phyloP scores from a whole-genome alignment of 352 stramenopile genomes.

The Globisporangium sylvaticum region DNA sequence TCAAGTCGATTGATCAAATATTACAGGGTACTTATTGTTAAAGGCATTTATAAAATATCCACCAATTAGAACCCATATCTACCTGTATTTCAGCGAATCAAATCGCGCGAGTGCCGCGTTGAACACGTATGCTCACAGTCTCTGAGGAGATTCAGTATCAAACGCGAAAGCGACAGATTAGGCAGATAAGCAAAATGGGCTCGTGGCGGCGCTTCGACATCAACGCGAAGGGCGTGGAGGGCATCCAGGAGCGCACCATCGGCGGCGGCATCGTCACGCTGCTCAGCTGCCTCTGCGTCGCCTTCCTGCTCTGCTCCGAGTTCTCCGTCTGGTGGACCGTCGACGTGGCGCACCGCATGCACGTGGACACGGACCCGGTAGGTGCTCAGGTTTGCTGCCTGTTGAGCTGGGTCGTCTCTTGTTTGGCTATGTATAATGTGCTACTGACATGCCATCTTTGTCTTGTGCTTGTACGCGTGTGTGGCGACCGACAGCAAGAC shows the following conservation, averaged over 20 bases:
- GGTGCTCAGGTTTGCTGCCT: conserved; percentile 8
- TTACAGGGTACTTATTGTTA: neutral
- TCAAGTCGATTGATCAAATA: neutral
- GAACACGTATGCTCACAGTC: conserved; percentile 9
- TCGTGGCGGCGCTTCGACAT: conserved; percentile 84
- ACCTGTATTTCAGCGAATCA: conserved; percentile 16
- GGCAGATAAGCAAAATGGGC: conserved; percentile 25
- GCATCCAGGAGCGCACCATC: conserved; percentile 87
- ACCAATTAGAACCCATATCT: conserved; percentile 2
- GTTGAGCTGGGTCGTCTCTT: neutral
- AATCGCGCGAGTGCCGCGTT: neutral
- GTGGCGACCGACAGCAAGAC: conserved; percentile 53
- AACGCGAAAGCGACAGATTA: conserved; percentile 11
- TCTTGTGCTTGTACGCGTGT: neutral
- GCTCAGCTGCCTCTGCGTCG: conserved; percentile 65
- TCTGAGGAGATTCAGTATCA: conserved; percentile 5
- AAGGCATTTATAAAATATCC: neutral
- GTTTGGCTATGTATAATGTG: neutral
- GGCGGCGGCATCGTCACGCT: conserved; percentile 80
- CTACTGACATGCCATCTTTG: neutral
- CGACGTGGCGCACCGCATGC: conserved; percentile 83
- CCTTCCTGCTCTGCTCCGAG: conserved; percentile 79
- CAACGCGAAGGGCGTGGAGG: conserved; percentile 86
- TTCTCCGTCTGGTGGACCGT: conserved; percentile 84
- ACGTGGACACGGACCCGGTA: conserved; percentile 82